Conservation (phyloP, 1,139 yeast genomes). For the Groenewaldozyma sp. region DNA sequence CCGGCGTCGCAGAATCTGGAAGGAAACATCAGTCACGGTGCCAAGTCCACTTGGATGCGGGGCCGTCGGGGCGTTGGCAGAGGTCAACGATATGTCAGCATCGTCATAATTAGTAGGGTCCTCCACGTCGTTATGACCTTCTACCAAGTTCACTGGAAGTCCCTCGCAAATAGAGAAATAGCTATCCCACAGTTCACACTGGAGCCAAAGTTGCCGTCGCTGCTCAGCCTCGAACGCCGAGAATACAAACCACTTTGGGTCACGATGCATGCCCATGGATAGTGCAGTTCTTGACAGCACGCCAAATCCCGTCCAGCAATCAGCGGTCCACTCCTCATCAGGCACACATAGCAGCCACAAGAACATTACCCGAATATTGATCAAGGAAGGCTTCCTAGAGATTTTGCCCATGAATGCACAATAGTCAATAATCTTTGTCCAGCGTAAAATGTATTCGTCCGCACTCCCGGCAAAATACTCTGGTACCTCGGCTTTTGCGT, state of each 20-base stretch:
- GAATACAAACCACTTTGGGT: constrained; percentile 29
- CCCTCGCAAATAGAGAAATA: constrained; percentile 26
- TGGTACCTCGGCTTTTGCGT: constrained; percentile 17
- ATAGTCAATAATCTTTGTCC: constrained; percentile 24
- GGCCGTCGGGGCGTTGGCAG: constrained; percentile 14
- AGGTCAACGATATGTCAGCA: constrained; percentile 16
- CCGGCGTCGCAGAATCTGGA: constrained; percentile 16
- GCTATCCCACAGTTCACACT: constrained; percentile 22
- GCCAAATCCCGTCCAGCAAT: constrained; percentile 25
- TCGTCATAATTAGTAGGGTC: constrained; percentile 23
- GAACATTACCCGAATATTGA: constrained; percentile 25
- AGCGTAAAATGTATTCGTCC: constrained; percentile 16
- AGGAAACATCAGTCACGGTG: constrained; percentile 18
- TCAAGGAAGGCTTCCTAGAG: constrained; percentile 27
- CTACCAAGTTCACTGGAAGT: constrained; percentile 23
- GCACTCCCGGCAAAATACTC: constrained; percentile 11
- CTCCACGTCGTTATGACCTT: constrained; percentile 23
- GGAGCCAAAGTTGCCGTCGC: constrained; percentile 26
- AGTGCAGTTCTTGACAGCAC: constrained; percentile 20
- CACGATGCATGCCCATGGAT: constrained; percentile 22
- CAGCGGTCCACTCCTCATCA: constrained; percentile 21
- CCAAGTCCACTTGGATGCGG: not conserved
- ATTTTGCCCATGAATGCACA: constrained; percentile 25
- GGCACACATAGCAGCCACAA: constrained; percentile 26
- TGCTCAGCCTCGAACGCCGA: constrained; percentile 27